Conservation (phyloP, 352 stramenopile species). For the Phytophthora syringae region DNA sequence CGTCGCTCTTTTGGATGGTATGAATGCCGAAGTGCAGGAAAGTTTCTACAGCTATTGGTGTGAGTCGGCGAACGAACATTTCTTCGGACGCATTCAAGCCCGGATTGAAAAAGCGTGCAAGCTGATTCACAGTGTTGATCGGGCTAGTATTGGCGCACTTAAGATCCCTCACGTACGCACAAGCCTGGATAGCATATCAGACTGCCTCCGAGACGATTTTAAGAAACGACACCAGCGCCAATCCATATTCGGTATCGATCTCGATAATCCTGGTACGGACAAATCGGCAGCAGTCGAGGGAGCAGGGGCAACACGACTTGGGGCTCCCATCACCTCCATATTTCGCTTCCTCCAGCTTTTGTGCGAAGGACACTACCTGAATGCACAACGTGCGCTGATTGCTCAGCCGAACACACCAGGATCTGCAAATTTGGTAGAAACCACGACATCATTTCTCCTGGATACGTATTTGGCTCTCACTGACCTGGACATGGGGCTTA, state of each 20-base stretch:
- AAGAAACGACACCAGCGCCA: constrained; percentile 22
- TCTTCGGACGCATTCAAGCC: constrained; percentile 58
- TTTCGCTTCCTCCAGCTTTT: constrained; percentile 81
- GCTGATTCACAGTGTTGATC: constrained; percentile 45
- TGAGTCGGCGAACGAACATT: constrained; percentile 37
- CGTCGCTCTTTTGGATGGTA: constrained; percentile 71
- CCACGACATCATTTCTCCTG: constrained; percentile 68
- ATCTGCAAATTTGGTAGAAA: constrained; percentile 68
- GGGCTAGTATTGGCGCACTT: constrained; percentile 19
- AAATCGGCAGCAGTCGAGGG: constrained; percentile 14
- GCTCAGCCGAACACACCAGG: constrained; percentile 33
- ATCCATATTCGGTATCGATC: constrained; percentile 26
- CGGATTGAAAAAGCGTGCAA: constrained; percentile 60
- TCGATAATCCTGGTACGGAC: constrained; percentile 3
- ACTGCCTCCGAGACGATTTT: constrained; percentile 4
- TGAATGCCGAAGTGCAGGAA: constrained; percentile 83
- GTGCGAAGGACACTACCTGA: constrained; percentile 76
- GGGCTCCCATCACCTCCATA: constrained; percentile 46
- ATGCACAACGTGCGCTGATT: constrained; percentile 66
- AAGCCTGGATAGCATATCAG: constrained; percentile 3
- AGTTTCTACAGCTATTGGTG: constrained; percentile 64
- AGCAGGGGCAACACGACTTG: constrained; percentile 23
- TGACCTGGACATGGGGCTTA: constrained; percentile 55
- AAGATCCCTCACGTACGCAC: background rate
- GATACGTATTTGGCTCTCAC: constrained; percentile 63